phyloP scores from a whole-genome alignment of 768 basidiomycete genomes.

The Suillus subluteus region DNA sequence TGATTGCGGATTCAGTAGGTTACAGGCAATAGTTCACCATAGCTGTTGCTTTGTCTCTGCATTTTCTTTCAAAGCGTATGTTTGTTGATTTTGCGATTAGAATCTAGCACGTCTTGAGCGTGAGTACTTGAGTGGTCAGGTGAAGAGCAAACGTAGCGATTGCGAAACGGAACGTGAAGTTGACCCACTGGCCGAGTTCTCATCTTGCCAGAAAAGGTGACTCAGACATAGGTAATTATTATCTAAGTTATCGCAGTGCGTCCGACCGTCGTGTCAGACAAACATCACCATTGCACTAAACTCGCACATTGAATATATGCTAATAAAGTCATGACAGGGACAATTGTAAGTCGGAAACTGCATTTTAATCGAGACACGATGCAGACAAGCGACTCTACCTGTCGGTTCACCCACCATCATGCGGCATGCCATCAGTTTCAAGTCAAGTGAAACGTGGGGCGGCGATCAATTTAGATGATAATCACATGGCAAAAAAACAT shows the following conservation, averaged over 20 bases:
- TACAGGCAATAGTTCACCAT: conserved; percentile 61
- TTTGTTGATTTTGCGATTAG: not conserved
- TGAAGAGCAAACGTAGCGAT: not conserved
- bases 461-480: conserved; percentile 16
- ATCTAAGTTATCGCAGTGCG: not conserved
- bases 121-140: not conserved
- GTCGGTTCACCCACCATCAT: not conserved
- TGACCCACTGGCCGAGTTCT: not conserved
- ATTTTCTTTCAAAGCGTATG: not conserved
- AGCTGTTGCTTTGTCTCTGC: conserved; percentile 34
- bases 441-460: not conserved
- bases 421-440: not conserved
- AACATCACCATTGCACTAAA: not conserved
- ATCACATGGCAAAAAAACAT: not conserved
- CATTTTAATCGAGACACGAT: not conserved
- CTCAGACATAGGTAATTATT: not conserved
- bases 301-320: not conserved
- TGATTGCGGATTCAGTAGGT: conserved; percentile 17
- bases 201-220: not conserved
- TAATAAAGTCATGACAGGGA: not conserved
- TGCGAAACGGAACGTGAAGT: not conserved
- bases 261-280: not conserved
- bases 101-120: not conserved
- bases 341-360: not conserved
- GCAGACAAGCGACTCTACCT: not conserved